A percentile compares a stretch with the other conserved stretches of the same genome.
Conservation (phyloP, 805 yeast species). For the Candida alai region DNA sequence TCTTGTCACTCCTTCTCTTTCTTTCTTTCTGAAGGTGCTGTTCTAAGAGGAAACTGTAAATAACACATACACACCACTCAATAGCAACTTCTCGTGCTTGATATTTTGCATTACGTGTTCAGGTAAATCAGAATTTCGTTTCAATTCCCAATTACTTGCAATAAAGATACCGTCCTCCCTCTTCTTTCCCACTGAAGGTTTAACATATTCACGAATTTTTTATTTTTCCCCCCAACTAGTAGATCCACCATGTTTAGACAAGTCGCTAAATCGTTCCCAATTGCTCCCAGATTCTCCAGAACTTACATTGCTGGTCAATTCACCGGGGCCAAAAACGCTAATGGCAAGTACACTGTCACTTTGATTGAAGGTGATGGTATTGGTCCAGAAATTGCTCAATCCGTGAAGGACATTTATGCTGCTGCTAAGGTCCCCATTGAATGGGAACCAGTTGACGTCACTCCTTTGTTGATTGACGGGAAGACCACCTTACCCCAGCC, state of each 20-base stretch:
- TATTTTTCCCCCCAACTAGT: no score
- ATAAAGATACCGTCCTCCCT: no score
- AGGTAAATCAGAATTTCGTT: no score
- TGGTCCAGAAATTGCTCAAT: constrained; percentile 90
- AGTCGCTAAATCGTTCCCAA: constrained; percentile 20
- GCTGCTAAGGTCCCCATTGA: constrained; percentile 96
- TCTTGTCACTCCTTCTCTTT: no score
- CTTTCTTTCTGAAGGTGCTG: no score
- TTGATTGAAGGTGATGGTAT: constrained; percentile 98
- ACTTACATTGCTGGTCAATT: constrained; percentile 60
- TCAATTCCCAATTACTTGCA: no score
- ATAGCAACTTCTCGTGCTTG: no score
- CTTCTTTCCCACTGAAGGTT: no score
- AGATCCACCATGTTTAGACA: constrained; percentile 34
- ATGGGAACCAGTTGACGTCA: constrained; percentile 96
- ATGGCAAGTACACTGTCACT: constrained; percentile 90
- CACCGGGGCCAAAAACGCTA: constrained; percentile 59
- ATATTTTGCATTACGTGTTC: no score
- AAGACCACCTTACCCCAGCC: constrained; percentile 89
- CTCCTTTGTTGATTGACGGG: constrained; percentile 88
- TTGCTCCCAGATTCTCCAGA: constrained; percentile 33
- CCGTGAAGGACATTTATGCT: constrained; percentile 87
- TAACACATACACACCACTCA: no score
- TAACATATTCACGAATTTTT: no score
- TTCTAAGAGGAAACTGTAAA: no score